Conservation (phyloP, 148 eudicot genomes). For the Persicaria tinctoria region DNA sequence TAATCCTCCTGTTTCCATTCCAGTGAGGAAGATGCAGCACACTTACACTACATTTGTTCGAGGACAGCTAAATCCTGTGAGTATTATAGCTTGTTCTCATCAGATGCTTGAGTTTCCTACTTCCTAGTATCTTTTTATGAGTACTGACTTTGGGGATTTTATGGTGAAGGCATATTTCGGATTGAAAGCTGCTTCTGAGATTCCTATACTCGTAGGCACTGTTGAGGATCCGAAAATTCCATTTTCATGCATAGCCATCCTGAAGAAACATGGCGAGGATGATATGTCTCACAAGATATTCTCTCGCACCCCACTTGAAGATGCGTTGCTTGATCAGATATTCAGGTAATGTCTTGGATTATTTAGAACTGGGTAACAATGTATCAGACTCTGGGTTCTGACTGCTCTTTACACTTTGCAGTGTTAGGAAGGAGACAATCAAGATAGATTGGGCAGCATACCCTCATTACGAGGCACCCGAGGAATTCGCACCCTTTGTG, state of each 20-base stretch:
- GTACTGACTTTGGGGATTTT: constrained; percentile 10
- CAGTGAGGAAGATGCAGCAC: constrained; percentile 78
- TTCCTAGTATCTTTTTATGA: background rate
- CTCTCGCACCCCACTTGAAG: constrained; percentile 69
- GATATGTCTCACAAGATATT: constrained; percentile 79
- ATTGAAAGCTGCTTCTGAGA: constrained; percentile 29
- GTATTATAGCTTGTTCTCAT: constrained; percentile 18
- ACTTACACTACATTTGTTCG: constrained; percentile 80
- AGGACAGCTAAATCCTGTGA: constrained; percentile 82
- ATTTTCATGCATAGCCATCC: constrained; percentile 66
- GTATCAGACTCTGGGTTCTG: background rate
- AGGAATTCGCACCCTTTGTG: constrained; percentile 72
- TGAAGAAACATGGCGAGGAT: constrained; percentile 46
- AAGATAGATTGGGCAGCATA: constrained; percentile 85
- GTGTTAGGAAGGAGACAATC: constrained; percentile 60
- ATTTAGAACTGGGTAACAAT: background rate
- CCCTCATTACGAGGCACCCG: constrained; percentile 85
- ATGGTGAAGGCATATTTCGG: constrained; percentile 73
- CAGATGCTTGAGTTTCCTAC: background rate
- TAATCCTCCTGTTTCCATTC: constrained; percentile 59
- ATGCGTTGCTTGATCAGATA: constrained; percentile 60
- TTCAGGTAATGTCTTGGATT: constrained; percentile 48
- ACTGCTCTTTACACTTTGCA: constrained; percentile 13
- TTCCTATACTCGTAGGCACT: constrained; percentile 84
- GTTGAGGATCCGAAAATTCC: constrained; percentile 64